These are phyloP conservation scores for Aspergillus sp. DNA, from an alignment of 2,329 filamentous ascomycete species.

Conservation along the genomic window DNA sequence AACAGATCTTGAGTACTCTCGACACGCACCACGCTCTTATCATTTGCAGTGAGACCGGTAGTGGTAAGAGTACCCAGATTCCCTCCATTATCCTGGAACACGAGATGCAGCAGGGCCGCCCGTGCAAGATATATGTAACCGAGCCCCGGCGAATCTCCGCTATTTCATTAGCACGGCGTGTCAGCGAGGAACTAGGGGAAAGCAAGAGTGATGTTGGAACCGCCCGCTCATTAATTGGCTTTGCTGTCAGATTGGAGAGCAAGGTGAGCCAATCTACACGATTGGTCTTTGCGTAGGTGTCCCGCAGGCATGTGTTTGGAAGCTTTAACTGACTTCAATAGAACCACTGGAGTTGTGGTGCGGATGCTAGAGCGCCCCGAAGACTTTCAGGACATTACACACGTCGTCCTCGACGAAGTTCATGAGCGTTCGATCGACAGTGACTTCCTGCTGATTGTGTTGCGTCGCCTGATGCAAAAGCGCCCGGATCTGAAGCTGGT, in stretches of 20 bases:
- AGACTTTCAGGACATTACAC: conserved; percentile 83
- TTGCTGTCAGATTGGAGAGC: conserved; percentile 88
- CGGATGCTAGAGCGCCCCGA: conserved; percentile 91
- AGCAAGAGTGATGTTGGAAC: conserved; percentile 78
- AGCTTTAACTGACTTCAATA: conserved; percentile 16
- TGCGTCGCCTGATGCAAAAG: conserved; percentile 74
- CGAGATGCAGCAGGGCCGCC: conserved; percentile 72
- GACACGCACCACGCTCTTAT: conserved; percentile 83
- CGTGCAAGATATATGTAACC: conserved; percentile 92
- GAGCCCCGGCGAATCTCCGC: conserved; percentile 95
- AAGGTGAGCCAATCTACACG: conserved; percentile 79
- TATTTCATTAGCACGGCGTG: conserved; percentile 85
- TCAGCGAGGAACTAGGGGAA: conserved; percentile 93
- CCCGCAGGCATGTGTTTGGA: too few relatives aligned
- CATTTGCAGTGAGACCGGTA: conserved; percentile 94
- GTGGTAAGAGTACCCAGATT: conserved; percentile 96
- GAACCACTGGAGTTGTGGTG: conserved; percentile 81
- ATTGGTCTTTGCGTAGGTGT: conserved; percentile 76
- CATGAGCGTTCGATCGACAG: conserved; percentile 96
- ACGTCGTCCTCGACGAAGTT: conserved; percentile 94
- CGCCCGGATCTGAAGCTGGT: conserved; percentile 86
- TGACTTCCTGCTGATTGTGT: conserved; percentile 89
- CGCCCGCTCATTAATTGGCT: conserved; percentile 79
- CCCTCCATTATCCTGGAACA: conserved; percentile 90
- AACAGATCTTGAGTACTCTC: conserved; percentile 73